Evolutionary conservation across 495 filamentous ascomycete species (phyloP).

Genomic region (Penicillium cataractarum): DNA sequence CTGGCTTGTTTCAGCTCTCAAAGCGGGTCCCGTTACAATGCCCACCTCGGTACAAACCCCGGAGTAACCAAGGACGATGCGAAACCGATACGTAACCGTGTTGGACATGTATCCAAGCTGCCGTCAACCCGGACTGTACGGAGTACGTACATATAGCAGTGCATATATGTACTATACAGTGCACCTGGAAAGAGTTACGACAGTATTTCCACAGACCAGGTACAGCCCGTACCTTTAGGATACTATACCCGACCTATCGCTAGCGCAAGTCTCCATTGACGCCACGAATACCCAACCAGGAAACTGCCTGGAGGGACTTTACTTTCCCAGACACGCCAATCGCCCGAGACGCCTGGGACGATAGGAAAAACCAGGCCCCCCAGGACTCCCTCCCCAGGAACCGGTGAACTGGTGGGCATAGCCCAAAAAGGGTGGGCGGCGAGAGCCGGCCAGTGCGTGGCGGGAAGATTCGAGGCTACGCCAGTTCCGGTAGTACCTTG

Average conservation of each 20-base stretch:
- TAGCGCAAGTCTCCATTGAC: not conserved
- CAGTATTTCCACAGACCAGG: not conserved
- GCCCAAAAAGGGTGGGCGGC: not conserved
- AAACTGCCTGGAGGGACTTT: constrained; percentile 1
- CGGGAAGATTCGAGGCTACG: constrained; percentile 13
- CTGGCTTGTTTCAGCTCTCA: constrained; percentile 6
- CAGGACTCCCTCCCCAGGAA: not conserved
- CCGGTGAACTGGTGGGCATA: not conserved
- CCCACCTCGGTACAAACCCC: constrained; percentile 3
- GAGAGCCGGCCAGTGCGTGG: constrained; percentile 8
- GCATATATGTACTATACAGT: not conserved
- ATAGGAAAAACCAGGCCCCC: not conserved
- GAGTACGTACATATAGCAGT: no score
- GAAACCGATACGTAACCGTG: not conserved
- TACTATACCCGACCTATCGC: not conserved
- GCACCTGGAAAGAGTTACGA: not conserved
- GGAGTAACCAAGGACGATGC: not conserved
- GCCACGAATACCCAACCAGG: constrained; percentile 3
- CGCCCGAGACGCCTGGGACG: not conserved
- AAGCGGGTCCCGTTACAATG: constrained; percentile 4
- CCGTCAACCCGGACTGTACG: not conserved
- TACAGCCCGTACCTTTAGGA: not conserved
- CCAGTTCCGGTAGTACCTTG: constrained; percentile 9
- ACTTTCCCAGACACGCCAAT: not conserved
- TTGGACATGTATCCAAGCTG: not conserved